Percentiles rank a stretch among this genome's conserved stretches.
phyloP scores from a whole-genome alignment of 352 stramenopile genomes.

The Elongisporangium prolatum region DNA sequence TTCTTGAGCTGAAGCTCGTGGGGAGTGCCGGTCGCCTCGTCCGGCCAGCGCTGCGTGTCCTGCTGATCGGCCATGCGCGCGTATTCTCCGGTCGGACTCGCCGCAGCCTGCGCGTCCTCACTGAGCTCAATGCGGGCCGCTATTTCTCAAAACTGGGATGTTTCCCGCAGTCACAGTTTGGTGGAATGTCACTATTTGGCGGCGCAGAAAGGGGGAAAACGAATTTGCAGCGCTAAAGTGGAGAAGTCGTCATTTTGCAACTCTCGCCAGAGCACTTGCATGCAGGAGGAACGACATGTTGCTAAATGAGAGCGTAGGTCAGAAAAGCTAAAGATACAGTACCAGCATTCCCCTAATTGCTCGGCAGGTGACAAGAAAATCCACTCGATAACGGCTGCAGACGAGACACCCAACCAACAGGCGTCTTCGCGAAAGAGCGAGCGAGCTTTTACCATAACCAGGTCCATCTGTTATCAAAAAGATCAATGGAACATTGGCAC shows the following conservation, averaged over 20 bases:
- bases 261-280: not conserved
- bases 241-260: not conserved
- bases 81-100: not conserved
- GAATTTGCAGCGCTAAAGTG: not conserved
- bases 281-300: not conserved
- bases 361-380: not conserved
- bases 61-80: not conserved
- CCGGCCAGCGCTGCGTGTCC: not conserved
- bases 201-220: not conserved
- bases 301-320: not conserved
- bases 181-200: not conserved
- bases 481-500: not conserved
- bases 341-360: not conserved
- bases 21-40: not conserved
- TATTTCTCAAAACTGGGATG: not conserved
- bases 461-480: not conserved
- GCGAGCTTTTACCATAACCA: not conserved
- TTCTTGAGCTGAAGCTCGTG: not conserved
- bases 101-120: not conserved
- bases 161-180: not conserved
- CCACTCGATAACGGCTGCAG: not conserved
- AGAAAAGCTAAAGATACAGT: not conserved
- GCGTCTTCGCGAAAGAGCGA: not conserved
- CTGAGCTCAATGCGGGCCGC: not conserved
- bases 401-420: not conserved